A percentile compares a stretch with the other conserved stretches of the same genome.
phyloP scores from a whole-genome alignment of 306 rosid genomes.

The Lathyrus aphaca region DNA sequence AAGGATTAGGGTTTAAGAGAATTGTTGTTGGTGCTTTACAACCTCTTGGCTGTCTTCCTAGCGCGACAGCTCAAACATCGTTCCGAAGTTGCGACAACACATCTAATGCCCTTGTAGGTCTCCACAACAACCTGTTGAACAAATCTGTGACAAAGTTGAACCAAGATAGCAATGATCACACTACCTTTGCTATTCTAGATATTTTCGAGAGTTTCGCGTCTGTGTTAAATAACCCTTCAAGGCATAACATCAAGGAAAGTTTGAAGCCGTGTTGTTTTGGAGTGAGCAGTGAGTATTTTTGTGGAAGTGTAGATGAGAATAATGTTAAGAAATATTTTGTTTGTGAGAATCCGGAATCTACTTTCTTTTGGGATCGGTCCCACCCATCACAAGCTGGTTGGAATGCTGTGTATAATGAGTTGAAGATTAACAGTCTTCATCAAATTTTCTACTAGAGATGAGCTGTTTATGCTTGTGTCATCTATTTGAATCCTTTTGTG shows the following conservation, averaged over 20 bases:
- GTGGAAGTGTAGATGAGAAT: slow-evolving; percentile 56
- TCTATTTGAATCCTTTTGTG: background rate
- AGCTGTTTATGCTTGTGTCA: background rate
- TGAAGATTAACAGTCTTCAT: background rate
- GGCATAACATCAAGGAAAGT: slow-evolving; percentile 43
- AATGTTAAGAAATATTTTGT: slow-evolving; percentile 54
- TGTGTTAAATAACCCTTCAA: slow-evolving; percentile 35
- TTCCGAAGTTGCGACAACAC: slow-evolving; percentile 53
- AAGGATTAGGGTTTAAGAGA: slow-evolving; percentile 62
- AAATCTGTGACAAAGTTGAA: slow-evolving; percentile 57
- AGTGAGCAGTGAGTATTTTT: slow-evolving; percentile 40
- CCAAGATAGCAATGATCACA: slow-evolving; percentile 30
- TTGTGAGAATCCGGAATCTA: slow-evolving; percentile 52
- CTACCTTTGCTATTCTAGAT: slow-evolving; percentile 50
- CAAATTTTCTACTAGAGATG: slow-evolving; percentile 12
- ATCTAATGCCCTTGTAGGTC: slow-evolving; percentile 40
- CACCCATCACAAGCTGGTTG: slow-evolving; percentile 82
- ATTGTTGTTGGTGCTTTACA: slow-evolving; percentile 56
- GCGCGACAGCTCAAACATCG: slow-evolving; percentile 35
- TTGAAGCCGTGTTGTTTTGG: slow-evolving; percentile 70
- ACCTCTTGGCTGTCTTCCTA: slow-evolving; percentile 73
- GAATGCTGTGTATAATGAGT: slow-evolving; percentile 53
- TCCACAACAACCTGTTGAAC: slow-evolving; percentile 62
- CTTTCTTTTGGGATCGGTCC: slow-evolving; percentile 74
- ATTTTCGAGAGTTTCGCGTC: slow-evolving; percentile 55